Percentiles rank a stretch among this genome's conserved stretches.
phyloP scores from a whole-genome alignment of 2,329 filamentous ascomycete species.

The Colletotrichum tabaci region DNA sequence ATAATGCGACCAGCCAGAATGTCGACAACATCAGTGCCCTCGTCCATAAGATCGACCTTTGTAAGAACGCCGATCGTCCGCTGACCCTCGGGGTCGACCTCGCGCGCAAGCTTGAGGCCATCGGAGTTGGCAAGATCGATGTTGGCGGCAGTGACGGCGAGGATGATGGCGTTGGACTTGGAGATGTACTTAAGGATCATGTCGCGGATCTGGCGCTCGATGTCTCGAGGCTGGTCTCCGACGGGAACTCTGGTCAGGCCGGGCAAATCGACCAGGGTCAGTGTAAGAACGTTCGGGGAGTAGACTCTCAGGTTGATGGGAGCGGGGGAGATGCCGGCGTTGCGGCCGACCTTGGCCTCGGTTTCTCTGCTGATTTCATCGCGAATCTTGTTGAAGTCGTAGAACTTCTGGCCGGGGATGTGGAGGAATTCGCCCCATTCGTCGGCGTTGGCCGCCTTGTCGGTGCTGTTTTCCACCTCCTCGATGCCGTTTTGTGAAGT shows the following conservation, averaged over 20 bases:
- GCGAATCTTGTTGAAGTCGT: constrained; percentile 97
- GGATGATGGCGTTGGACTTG: constrained; percentile 97
- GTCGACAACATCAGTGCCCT: constrained; percentile 97
- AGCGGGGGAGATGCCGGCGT: constrained; percentile 95
- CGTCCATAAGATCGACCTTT: constrained; percentile 99
- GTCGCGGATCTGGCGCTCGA: constrained; percentile 95
- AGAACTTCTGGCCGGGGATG: constrained; percentile 96
- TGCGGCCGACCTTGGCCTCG: constrained; percentile 94
- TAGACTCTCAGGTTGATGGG: constrained; percentile 99
- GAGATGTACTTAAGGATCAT: constrained; percentile 99
- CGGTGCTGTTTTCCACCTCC: constrained; percentile 76
- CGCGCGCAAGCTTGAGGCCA: constrained; percentile 93
- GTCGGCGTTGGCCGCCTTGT: constrained; percentile 91
- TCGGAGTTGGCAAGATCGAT: constrained; percentile 99
- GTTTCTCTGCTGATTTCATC: constrained; percentile 98
- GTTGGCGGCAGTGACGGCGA: constrained; percentile 96
- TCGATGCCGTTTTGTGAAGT: constrained; percentile 80
- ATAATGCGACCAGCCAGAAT: constrained; percentile 98
- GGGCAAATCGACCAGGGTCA: constrained; percentile 96
- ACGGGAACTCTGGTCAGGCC: constrained; percentile 97
- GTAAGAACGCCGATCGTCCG: constrained; percentile 98
- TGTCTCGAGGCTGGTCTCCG: constrained; percentile 95
- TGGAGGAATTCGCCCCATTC: constrained; percentile 99
- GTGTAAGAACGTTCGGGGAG: constrained; percentile 96
- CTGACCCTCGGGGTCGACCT: constrained; percentile 97